Evolutionary conservation across 116 monocot species (phyloP).

Genomic region (Cymodocea nodosa): DNA sequence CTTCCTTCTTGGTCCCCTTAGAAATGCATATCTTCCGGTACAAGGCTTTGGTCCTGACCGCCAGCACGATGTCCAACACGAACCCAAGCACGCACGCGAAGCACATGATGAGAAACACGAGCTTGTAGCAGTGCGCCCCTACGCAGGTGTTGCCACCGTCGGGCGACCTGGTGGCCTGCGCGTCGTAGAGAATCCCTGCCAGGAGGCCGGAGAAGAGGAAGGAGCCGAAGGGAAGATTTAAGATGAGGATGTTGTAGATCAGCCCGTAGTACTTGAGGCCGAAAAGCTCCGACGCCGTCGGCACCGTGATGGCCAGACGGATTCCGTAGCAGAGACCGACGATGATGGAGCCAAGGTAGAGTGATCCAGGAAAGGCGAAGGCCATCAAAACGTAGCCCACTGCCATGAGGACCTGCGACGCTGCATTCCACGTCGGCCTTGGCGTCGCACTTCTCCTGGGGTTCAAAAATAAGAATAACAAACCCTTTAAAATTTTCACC

Average conservation of each 20-base stretch:
- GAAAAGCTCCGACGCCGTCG: constrained; percentile 79
- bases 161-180: constrained; percentile 41
- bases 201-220: constrained; percentile 98
- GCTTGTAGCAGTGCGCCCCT: constrained; percentile 77
- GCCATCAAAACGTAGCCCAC: constrained; percentile 75
- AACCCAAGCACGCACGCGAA: constrained; percentile 62
- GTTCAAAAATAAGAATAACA: neutral
- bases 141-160: constrained; percentile 63
- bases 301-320: constrained; percentile 73
- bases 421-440: constrained; percentile 89
- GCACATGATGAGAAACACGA: constrained; percentile 83
- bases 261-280: constrained; percentile 90
- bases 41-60: constrained; percentile 40
- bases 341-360: constrained; percentile 76
- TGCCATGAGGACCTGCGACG: constrained; percentile 76
- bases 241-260: constrained; percentile 90
- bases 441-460: constrained; percentile 54
- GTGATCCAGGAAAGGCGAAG: constrained; percentile 62
- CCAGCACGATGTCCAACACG: constrained; percentile 47
- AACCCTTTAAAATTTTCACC: too few species aligned
- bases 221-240: constrained; percentile 91
- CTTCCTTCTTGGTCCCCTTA: constrained; percentile 29
- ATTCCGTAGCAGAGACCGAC: constrained; percentile 88
- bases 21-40: constrained; percentile 45
- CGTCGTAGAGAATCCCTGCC: constrained; percentile 76